These are phyloP conservation scores for Eremothecium gossypii DNA, from an alignment of 1,139 yeast genomes.

Conservation along the genomic window DNA sequence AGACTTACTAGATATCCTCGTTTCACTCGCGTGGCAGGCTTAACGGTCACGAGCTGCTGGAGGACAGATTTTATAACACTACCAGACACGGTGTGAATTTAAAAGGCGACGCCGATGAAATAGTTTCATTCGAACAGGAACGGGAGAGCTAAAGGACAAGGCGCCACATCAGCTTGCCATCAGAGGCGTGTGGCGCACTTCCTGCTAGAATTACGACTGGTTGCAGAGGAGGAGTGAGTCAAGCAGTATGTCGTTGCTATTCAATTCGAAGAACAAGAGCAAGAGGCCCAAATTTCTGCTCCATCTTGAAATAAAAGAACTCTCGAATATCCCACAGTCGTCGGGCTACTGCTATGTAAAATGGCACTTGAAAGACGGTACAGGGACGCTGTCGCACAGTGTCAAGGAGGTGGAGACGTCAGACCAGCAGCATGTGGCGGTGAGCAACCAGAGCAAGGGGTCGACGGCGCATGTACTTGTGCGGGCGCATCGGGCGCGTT, in stretches of 20 bases:
- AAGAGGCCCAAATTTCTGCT: slow-evolving; percentile 47
- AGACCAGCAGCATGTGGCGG: slow-evolving; percentile 8
- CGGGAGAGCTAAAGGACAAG: too few relatives aligned
- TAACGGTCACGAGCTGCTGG: too few relatives aligned
- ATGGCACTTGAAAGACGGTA: slow-evolving; percentile 43
- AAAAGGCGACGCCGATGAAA: too few relatives aligned
- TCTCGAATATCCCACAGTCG: slow-evolving; percentile 75
- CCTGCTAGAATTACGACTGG: too few relatives aligned
- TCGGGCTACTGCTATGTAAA: slow-evolving; percentile 61
- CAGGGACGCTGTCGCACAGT: slow-evolving; percentile 21
- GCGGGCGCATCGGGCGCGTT: slow-evolving; percentile 40
- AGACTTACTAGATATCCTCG: too few relatives aligned
- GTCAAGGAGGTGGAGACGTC: slow-evolving; percentile 6
- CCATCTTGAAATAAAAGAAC: slow-evolving; percentile 51
- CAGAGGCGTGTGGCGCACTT: too few relatives aligned
- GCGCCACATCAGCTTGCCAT: too few relatives aligned
- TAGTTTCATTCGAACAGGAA: too few relatives aligned
- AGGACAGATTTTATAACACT: too few relatives aligned
- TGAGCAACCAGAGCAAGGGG: slow-evolving; percentile 22
- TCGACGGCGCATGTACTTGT: slow-evolving; percentile 32
- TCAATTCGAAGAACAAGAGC: slow-evolving; percentile 9
- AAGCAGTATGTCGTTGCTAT: slow-evolving; percentile 1
- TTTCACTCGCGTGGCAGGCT: too few relatives aligned
- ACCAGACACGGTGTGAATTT: too few relatives aligned
- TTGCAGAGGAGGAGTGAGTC: too few relatives aligned